These are phyloP conservation scores for Furcasterigmium sp. DNA, from an alignment of 2,329 filamentous ascomycete genomes.

Conservation along the genomic window DNA sequence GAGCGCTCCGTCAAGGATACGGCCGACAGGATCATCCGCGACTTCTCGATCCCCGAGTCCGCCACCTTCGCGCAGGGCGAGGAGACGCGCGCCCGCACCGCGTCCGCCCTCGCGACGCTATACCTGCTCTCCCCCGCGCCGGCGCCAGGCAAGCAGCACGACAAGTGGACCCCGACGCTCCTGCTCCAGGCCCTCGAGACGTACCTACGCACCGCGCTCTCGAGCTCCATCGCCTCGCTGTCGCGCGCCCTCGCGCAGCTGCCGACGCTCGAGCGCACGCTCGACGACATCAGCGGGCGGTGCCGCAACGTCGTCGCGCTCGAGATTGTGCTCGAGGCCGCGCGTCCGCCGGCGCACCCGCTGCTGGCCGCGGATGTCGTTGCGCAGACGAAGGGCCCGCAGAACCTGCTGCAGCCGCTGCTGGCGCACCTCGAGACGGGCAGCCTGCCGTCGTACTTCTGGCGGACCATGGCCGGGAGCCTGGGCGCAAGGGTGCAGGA, in stretches of 20 bases:
- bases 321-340: constrained; percentile 67
- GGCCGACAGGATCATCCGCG: constrained; percentile 73
- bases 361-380: constrained; percentile 38
- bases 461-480: constrained; percentile 78
- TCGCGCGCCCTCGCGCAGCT: constrained; percentile 73
- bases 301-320: constrained; percentile 92
- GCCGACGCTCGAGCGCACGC: constrained; percentile 73
- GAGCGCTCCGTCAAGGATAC: constrained; percentile 69
- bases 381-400: constrained; percentile 21
- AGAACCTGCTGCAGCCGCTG: constrained; percentile 64
- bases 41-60: constrained; percentile 65
- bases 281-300: constrained; percentile 74
- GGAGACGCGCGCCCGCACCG: constrained; percentile 67
- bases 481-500: constrained; percentile 77
- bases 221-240: constrained; percentile 70
- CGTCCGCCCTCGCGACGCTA: constrained; percentile 69
- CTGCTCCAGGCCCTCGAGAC: constrained; percentile 73
- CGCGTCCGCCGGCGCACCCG: constrained; percentile 64
- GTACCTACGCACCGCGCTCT: constrained; percentile 76
- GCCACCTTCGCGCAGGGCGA: constrained; percentile 62
- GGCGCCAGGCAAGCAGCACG: constrained; percentile 34
- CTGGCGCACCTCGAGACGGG: constrained; percentile 79
- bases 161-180: constrained; percentile 60
- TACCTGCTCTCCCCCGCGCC: constrained; percentile 72
- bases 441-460: constrained; percentile 86